These are phyloP conservation scores for Candida xyloterini DNA, from an alignment of 805 yeast genomes.

Conservation along the genomic window DNA sequence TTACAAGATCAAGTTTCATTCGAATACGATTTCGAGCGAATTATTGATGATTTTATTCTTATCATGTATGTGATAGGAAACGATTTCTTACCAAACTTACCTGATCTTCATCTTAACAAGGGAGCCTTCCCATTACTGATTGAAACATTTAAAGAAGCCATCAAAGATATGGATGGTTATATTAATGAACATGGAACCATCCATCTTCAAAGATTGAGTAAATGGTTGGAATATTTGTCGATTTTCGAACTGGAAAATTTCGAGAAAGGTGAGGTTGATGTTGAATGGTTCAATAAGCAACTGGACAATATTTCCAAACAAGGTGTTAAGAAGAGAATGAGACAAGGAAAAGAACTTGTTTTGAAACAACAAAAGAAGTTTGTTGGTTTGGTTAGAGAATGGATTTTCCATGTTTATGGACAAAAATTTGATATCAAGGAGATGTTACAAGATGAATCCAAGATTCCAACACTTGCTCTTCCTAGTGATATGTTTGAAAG, in stretches of 20 bases:
- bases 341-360: conserved; percentile 61
- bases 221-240: conserved; percentile 74
- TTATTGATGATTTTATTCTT: conserved; percentile 88
- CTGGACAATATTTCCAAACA: conserved; percentile 72
- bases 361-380: conserved; percentile 73
- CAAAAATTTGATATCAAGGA: conserved; percentile 33
- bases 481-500: conserved; percentile 45
- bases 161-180: conserved; percentile 75
- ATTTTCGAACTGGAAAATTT: conserved; percentile 82
- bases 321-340: conserved; percentile 67
- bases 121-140: conserved; percentile 95
- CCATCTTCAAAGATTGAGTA: conserved; percentile 64
- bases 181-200: conserved; percentile 80
- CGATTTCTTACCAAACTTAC: conserved; percentile 95
- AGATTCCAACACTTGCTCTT: conserved; percentile 44
- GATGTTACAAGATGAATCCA: conserved; percentile 35
- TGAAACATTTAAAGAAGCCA: conserved; percentile 80
- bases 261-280: conserved; percentile 78
- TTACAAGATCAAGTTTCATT: conserved; percentile 62
- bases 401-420: conserved; percentile 38
- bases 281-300: conserved; percentile 87
- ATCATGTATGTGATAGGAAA: conserved; percentile 95
- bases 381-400: conserved; percentile 53
- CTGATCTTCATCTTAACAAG: conserved; percentile 87
- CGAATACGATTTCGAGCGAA: conserved; percentile 78